Evolutionary conservation across 1,139 yeast species (phyloP).

Genomic region (Chernovozyma sophiae-reginae): DNA sequence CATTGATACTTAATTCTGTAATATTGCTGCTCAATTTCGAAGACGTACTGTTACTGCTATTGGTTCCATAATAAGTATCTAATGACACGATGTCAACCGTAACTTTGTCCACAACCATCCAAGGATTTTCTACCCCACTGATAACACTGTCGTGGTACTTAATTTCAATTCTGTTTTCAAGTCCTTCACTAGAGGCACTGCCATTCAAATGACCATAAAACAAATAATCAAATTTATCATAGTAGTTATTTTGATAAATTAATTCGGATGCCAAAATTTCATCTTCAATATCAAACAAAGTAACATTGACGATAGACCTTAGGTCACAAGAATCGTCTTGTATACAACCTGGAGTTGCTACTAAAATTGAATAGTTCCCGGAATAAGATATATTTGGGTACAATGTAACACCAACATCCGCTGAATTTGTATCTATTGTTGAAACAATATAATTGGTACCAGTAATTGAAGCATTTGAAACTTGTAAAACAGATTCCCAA

Average conservation of each 20-base stretch:
- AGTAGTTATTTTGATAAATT: conserved; percentile 75
- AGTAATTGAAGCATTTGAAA: conserved; percentile 12
- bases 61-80: conserved; percentile 35
- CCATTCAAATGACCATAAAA: conserved; percentile 67
- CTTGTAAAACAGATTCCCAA: conserved; percentile 26
- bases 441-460: conserved; percentile 29
- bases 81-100: conserved; percentile 51
- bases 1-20: conserved; percentile 47
- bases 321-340: conserved; percentile 61
- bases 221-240: conserved; percentile 75
- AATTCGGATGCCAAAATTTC: conserved; percentile 35
- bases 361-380: conserved; percentile 68
- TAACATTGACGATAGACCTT: conserved; percentile 77
- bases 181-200: conserved; percentile 30
- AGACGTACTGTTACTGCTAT: conserved; percentile 28
- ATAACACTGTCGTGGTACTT: conserved; percentile 31
- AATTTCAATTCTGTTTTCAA: conserved; percentile 50
- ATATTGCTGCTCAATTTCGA: conserved; percentile 12
- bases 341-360: conserved; percentile 86
- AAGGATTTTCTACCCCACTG: conserved; percentile 22
- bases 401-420: conserved; percentile 50
- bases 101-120: conserved; percentile 73
- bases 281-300: conserved; percentile 50
- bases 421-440: conserved; percentile 11
- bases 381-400: conserved; percentile 68